phyloP scores from a whole-genome alignment of 192 early-diverging fungal genomes.

The Mortierella claussenii region DNA sequence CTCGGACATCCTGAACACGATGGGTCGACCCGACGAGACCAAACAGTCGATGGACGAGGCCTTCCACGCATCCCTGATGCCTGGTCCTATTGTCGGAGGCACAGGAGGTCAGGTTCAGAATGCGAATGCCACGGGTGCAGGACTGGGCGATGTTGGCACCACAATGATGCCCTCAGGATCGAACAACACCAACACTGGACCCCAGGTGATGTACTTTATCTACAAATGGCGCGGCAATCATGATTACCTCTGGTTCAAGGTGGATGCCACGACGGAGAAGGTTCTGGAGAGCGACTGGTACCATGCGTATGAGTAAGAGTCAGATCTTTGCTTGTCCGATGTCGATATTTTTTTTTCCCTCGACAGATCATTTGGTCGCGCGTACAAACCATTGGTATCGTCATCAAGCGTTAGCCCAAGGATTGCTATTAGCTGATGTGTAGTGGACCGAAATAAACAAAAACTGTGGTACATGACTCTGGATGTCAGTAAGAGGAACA shows the following conservation, averaged over 20 bases:
- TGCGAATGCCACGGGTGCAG: conserved; percentile 24
- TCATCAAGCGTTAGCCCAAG: no score
- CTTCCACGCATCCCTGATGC: conserved; percentile 34
- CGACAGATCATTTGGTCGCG: no score
- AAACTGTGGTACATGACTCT: no score
- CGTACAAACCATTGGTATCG: no score
- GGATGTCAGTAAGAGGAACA: no score
- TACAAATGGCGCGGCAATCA: conserved; percentile 55
- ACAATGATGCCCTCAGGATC: conserved; percentile 46
- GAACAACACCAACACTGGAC: not conserved
- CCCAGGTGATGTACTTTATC: conserved; percentile 45
- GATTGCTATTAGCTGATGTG: no score
- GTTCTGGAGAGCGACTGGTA: conserved; percentile 56
- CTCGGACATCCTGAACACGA: conserved; percentile 42
- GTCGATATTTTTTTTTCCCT: no score
- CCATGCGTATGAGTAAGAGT: conserved; percentile 40
- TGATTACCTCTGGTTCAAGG: conserved; percentile 57
- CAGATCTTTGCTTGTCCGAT: no score
- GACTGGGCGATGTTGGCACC: conserved; percentile 30
- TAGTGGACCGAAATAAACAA: no score
- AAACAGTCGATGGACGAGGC: conserved; percentile 46
- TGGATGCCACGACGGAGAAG: conserved; percentile 56
- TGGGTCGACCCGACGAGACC: conserved; percentile 64
- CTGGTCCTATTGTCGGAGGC: conserved; percentile 30
- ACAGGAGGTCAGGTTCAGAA: not conserved